Base-by-base conservation (phyloP, 495 filamentous ascomycete genomes). In the Lasiosphaeria ovina region DNA sequence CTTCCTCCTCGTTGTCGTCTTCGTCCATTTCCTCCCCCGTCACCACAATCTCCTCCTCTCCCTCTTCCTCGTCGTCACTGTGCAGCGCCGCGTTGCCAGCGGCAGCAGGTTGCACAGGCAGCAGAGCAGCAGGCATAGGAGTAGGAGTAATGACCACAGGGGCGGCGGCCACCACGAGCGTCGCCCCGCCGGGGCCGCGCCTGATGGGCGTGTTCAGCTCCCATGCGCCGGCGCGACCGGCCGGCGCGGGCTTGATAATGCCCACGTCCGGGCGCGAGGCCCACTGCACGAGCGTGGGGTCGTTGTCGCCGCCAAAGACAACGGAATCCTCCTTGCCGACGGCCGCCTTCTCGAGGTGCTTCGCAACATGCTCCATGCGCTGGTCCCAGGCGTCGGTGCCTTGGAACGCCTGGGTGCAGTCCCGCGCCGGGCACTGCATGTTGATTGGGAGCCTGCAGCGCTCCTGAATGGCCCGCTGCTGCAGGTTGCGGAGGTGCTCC, bases 321-420 rank as follows among this genome's bases (percentile, higher is more conserved):
- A 79, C 70, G 3, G 52, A 57, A 5, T 48, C 63, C 57, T 77
- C 70, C 33, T 61, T 60, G 6, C 24, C 44, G 6, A 35, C 24
- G 14, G 51, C 59, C 35, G 40, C 54, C 35, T 8, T 14, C 12
- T 58, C 57, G 44, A 47, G 52, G 40, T 48, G 52, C 68, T 72
- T 6, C 38, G 62, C 93, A 9, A 97, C 87, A 72, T 98, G 93
- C 72, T 98, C 93, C 85, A 97, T 91, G 24, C 92, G 79, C 50
- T 85, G 79, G 58, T 96, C 89, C 92, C 92, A 97, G 34, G 82
- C 85, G 3, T 74, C 79, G 3, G 62, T 33, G 8, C 89, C 90
- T 3, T 75, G 69, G 65, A 97, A 98, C 6, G 64, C 59, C 38
- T 69, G 40, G 0, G 55, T 62, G 68, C 93, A 97, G 63, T 59